A percentile compares a stretch with the other conserved stretches of the same genome.
phyloP scores from a whole-genome alignment of 2,329 filamentous ascomycete genomes.

The Colletotrichum sp. region DNA sequence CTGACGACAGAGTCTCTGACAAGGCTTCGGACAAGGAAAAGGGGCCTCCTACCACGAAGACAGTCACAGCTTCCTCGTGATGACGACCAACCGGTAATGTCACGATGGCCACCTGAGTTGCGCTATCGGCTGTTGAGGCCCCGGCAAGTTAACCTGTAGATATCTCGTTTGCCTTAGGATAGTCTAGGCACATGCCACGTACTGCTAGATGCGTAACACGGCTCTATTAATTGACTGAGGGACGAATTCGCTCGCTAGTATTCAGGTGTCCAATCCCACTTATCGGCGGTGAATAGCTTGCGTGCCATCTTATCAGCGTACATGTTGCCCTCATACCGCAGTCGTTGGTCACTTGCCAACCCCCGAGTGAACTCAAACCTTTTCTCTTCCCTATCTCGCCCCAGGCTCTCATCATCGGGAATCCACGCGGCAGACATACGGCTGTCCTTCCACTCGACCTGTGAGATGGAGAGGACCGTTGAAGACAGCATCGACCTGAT shows the following conservation, averaged over 20 bases:
- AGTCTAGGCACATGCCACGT: background rate
- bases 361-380: conserved; percentile 57
- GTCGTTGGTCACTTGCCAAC: conserved; percentile 53
- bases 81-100: too few relatives aligned
- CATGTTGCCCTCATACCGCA: conserved; percentile 54
- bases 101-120: background rate
- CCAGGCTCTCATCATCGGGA: background rate
- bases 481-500: conserved; percentile 62
- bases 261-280: conserved; percentile 67
- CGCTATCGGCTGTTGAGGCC: background rate
- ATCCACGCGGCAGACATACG: conserved; percentile 47
- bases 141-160: background rate
- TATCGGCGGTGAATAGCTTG: conserved; percentile 58
- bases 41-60: conserved; percentile 1
- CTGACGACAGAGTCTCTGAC: background rate
- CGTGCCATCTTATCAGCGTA: conserved; percentile 57
- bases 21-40: background rate
- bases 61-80: background rate
- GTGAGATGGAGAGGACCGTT: conserved; percentile 46
- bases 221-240: background rate
- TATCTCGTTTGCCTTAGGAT: background rate
- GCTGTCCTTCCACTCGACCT: conserved; percentile 51
- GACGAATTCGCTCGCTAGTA: background rate
- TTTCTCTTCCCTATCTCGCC: conserved; percentile 5
- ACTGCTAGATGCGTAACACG: background rate